Evolutionary conservation across 2,329 filamentous ascomycete genomes (phyloP), one percentile per base, ranked within the genome.

Genomic region (Exophiala dermatitidis): DNA sequence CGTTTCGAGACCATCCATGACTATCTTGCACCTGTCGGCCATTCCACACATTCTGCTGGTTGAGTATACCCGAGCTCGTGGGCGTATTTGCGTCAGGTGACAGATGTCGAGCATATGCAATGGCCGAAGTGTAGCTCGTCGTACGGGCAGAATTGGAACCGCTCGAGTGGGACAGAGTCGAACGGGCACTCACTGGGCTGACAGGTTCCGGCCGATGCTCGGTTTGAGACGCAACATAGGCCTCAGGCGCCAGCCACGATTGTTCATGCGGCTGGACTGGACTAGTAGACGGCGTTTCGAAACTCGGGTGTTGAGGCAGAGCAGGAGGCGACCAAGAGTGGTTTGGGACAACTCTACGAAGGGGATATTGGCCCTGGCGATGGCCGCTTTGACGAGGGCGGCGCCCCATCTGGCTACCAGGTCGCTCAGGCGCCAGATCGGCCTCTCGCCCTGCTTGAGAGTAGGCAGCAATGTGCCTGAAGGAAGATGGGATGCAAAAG

Each of bases 341-440:
- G 31, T 30, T 42, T 4, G 33, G 55, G 29, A 32, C 37, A 9
- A 47, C 49, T 38, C 26, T 46, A 7, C 4, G 48, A 33, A 51
- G 48, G 46, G 44, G 41, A 8, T 52, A 46, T 26, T 50, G 49
- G 51, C 50, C 54, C 26, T 53, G 51, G 29, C 45, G 45, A 38
- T 57, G 46, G 37, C 55, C 55, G 32, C 47, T 54, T 33, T 48
- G 51, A 33, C 52, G 52, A 38, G 42, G 51, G 34, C 45, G 48
- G 8, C 55, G 55, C 48, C 55, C 55, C 55, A 57, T 57, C n/a
- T 50, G 51, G 29, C 26, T 26, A 38, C 37, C 43, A 36, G 51
- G 55, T 48, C 46, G 46, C 46, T 30, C 45, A 36, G 26, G 28
- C 26, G 32, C 41, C 30, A 28, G 37, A 38, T 32, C 33, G 41